phyloP scores from a whole-genome alignment of 306 rosid genomes.

The Begonia fuchsioides region DNA sequence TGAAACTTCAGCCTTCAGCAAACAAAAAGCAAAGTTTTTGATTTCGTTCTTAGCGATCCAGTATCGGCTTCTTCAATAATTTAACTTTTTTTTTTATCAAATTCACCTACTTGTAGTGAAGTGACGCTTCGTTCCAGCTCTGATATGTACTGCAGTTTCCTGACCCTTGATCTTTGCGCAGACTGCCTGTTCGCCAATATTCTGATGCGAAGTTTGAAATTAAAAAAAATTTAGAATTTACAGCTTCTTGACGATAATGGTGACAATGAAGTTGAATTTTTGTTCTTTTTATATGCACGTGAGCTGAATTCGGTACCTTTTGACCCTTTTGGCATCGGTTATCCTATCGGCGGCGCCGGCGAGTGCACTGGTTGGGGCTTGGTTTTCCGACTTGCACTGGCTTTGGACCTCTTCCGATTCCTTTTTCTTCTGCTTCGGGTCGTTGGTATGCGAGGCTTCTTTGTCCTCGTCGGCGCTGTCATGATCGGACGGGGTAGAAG shows the following conservation, averaged over 20 bases:
- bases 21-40: no score
- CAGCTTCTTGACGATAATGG: no score
- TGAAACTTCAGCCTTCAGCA: constrained; percentile 75
- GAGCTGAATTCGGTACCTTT: constrained; percentile 35
- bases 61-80: no score
- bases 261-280: no score
- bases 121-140: constrained; percentile 87
- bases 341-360: constrained; percentile 25
- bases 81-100: not conserved
- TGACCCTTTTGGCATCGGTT: constrained; percentile 80
- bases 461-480: constrained; percentile 53
- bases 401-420: constrained; percentile 56
- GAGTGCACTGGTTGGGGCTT: constrained; percentile 12
- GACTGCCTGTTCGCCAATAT: constrained; percentile 96
- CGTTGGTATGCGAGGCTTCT: constrained; percentile 7
- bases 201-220: constrained; percentile 23
- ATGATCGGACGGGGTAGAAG: constrained; percentile 68
- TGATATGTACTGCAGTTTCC: constrained; percentile 88
- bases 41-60: no score
- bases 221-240: no score
- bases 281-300: no score
- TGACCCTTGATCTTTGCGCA: constrained; percentile 91
- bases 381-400: constrained; percentile 36
- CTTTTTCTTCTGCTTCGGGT: constrained; percentile 21
- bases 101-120: constrained; percentile 55